Conservation (phyloP, 129 eudicot species). For the Erigeron canadensis region DNA sequence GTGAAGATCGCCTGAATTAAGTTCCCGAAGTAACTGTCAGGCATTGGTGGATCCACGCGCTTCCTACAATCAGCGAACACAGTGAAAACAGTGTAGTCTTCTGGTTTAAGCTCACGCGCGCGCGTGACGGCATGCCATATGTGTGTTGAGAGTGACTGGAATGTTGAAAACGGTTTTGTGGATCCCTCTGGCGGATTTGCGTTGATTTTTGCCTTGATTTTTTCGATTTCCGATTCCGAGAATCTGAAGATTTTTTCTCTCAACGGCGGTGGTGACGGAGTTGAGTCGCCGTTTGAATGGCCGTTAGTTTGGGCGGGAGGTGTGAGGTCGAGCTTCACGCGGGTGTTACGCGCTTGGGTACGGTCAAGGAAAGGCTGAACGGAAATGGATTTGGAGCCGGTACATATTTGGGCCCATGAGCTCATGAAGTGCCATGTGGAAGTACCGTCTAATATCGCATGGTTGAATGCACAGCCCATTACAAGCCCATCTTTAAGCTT, state of each 20-base stretch:
- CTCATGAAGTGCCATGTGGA: constrained; percentile 99
- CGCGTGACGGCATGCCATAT: constrained; percentile 87
- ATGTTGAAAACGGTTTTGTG: constrained; percentile 74
- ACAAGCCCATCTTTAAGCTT: constrained; percentile 86
- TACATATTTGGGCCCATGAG: constrained; percentile 88
- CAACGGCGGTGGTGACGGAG: constrained; percentile 37
- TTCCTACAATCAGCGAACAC: constrained; percentile 96
- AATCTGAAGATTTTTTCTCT: constrained; percentile 79
- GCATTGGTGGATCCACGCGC: constrained; percentile 95
- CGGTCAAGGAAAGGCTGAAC: constrained; percentile 85
- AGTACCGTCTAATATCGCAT: constrained; percentile 87
- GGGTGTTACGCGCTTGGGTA: constrained; percentile 81
- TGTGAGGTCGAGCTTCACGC: constrained; percentile 81
- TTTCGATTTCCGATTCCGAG: constrained; percentile 73
- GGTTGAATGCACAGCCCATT: constrained; percentile 92
- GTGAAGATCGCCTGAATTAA: constrained; percentile 94
- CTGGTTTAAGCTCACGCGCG: constrained; percentile 78
- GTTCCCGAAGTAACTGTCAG: constrained; percentile 91
- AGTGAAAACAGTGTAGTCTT: constrained; percentile 87
- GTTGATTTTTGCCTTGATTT: constrained; percentile 62
- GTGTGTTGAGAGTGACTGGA: constrained; percentile 92
- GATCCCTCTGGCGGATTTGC: constrained; percentile 46
- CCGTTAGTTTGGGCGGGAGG: constrained; percentile 57
- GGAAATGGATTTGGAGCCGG: constrained; percentile 62
- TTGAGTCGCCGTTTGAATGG: constrained; percentile 39